A percentile compares a stretch with the other conserved stretches of the same genome.
Evolutionary conservation across 2,329 filamentous ascomycete species (phyloP).

Genomic region (Colletotrichum sp.): DNA sequence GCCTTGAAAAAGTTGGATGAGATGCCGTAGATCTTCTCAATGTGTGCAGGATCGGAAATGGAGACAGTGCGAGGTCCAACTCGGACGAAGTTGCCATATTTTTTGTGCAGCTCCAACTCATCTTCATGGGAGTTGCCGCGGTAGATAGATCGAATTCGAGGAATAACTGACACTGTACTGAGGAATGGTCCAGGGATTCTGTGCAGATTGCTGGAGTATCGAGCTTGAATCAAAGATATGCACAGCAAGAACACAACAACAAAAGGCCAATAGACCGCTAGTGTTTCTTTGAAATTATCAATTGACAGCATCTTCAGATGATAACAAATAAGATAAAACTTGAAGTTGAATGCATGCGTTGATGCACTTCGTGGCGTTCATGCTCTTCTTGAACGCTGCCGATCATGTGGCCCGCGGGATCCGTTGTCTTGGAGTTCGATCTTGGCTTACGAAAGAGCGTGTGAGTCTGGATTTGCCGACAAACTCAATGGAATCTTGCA

Average conservation of each 20-base stretch:
- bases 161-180: not conserved
- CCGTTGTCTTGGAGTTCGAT: not conserved
- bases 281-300: not conserved
- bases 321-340: not conserved
- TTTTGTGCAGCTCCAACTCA: not conserved
- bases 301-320: not conserved
- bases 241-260: not conserved
- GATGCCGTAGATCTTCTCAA: not conserved
- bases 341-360: not conserved
- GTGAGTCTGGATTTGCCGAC: not conserved
- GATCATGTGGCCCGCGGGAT: not conserved
- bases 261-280: not conserved
- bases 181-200: not conserved
- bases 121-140: not conserved
- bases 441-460: not conserved
- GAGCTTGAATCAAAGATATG: not conserved
- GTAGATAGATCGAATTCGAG: not conserved
- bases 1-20: not conserved
- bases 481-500: not conserved
- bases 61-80: not conserved
- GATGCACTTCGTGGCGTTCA: not conserved
- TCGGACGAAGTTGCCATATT: not conserved
- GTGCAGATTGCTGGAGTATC: not conserved
- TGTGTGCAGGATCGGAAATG: not conserved
- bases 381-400: not conserved